Evolutionary conservation across 768 basidiomycete species (phyloP).

Genomic region (Leucocoprinus birnbaumii): DNA sequence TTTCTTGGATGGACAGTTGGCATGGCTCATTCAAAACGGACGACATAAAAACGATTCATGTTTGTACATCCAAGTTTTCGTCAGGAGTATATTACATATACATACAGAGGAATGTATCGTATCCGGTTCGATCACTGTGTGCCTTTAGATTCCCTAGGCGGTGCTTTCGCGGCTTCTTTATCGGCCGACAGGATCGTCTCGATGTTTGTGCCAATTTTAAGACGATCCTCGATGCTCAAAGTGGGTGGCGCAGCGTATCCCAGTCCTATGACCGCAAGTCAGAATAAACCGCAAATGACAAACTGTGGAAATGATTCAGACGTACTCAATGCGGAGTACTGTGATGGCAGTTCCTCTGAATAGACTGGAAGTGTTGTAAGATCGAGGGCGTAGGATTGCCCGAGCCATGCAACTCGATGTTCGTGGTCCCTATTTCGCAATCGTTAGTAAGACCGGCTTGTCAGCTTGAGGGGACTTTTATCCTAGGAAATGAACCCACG

Average conservation of each 20-base stretch:
- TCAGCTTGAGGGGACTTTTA: neutral
- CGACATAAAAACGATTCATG: too few species aligned
- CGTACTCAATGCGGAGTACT: conserved; percentile 66
- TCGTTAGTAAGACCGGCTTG: neutral
- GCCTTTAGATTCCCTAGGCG: conserved; percentile 26
- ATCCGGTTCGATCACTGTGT: neutral
- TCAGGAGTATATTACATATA: neutral
- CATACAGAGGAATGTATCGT: neutral
- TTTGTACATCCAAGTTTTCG: too few species aligned
- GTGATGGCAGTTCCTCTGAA: conserved; percentile 54
- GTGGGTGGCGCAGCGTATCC: conserved; percentile 62
- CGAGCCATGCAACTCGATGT: conserved; percentile 69
- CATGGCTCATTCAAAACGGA: too few species aligned
- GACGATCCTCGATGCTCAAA: conserved; percentile 58
- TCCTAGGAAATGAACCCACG: conserved; percentile 33
- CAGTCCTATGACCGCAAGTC: conserved; percentile 39
- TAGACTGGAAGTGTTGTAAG: conserved; percentile 51
- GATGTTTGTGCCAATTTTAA: conserved; percentile 55
- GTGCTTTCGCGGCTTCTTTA: conserved; percentile 68
- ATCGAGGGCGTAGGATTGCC: conserved; percentile 66
- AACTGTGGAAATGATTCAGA: conserved; percentile 6
- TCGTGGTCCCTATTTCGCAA: conserved; percentile 59
- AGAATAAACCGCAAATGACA: neutral
- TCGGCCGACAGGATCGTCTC: conserved; percentile 58
- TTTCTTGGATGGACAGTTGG: too few species aligned